Evolutionary conservation across 2,329 filamentous ascomycete genomes (phyloP), one percentile per base, ranked within the genome.

Genomic region (Trichoderma sp.): DNA sequence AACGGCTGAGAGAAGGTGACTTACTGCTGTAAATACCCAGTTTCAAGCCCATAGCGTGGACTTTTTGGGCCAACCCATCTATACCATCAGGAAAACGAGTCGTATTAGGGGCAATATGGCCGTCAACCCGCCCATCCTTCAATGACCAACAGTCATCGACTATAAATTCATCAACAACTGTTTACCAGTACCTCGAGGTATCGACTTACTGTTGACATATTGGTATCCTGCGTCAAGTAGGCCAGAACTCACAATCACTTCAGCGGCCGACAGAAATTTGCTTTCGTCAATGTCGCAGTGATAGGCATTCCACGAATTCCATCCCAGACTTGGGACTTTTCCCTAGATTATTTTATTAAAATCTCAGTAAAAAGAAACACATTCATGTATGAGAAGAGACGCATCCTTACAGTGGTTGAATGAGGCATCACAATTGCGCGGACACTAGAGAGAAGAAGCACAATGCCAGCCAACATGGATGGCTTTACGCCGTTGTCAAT

Each of bases 111-210:
- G 83, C 74, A 5, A 87, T 79, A 42, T 70, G 70, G 12, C 68
- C 68, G 15, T 70, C 37, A 13, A 66, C 69, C 48, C 82, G 76
- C 1, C 78, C 71, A 0, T 80, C 84, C 70, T 84, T 81, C 66
- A 81, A 70, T 8, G 81, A 81, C 85, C 84, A 91, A 77, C 87
- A 89, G 73, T 90, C 88, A 75, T 90, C 87, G 68, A 87, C 70
- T 70, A 22, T 1, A 12, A 42, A n/a, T n/a, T 29, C 5, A 7
- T 67, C 5, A 63, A 2, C 25, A 27, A 29, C 29, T 15, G 13
- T 15, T 37, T 8, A 7, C 7, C 25, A 15, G 8, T 10, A 0
- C 29, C 27, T 39, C 15, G 63, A 32, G n/a, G 5, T 12, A 35
- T 6, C 8, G 9, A 35, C 69, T 64, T 29, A 70, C 70, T 83